Percentiles rank a stretch among this genome's conserved stretches.
phyloP scores from a whole-genome alignment of 129 eudicot genomes.

The Ambrosia trifida region DNA sequence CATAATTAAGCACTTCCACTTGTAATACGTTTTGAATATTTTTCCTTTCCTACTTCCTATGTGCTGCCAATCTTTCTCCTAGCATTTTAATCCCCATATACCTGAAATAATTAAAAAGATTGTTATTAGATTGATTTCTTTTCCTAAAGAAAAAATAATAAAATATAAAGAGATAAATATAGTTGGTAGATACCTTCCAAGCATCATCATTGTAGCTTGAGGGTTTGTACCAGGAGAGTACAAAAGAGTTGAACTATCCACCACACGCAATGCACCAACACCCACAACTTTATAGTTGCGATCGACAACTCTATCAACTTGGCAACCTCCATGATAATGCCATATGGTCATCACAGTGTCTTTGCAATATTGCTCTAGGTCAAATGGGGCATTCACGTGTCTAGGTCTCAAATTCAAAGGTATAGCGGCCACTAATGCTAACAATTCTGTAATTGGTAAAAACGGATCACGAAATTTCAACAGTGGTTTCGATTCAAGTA shows the following conservation, averaged over 20 bases:
- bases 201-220: slow-evolving; percentile 98
- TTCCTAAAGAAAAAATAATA: neutral
- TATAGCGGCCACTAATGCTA: slow-evolving; percentile 38
- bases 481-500: slow-evolving; percentile 55
- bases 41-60: slow-evolving; percentile 26
- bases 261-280: slow-evolving; percentile 56
- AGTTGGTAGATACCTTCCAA: slow-evolving; percentile 60
- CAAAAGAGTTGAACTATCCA: slow-evolving; percentile 77
- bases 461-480: slow-evolving; percentile 49
- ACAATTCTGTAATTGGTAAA: slow-evolving; percentile 33
- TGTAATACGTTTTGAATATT: neutral
- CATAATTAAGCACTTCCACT: neutral
- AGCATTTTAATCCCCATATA: slow-evolving; percentile 69
- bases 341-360: slow-evolving; percentile 92
- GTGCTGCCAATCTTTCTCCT: slow-evolving; percentile 35
- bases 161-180: neutral
- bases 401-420: slow-evolving; percentile 61
- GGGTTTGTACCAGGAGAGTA: slow-evolving; percentile 96
- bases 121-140: neutral
- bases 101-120: slow-evolving; percentile 33
- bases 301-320: slow-evolving; percentile 73
- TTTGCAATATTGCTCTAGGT: slow-evolving; percentile 57
- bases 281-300: slow-evolving; percentile 61
- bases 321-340: slow-evolving; percentile 98
- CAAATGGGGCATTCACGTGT: slow-evolving; percentile 30